phyloP scores from a whole-genome alignment of 306 rosid species.

The Senna siamea region DNA sequence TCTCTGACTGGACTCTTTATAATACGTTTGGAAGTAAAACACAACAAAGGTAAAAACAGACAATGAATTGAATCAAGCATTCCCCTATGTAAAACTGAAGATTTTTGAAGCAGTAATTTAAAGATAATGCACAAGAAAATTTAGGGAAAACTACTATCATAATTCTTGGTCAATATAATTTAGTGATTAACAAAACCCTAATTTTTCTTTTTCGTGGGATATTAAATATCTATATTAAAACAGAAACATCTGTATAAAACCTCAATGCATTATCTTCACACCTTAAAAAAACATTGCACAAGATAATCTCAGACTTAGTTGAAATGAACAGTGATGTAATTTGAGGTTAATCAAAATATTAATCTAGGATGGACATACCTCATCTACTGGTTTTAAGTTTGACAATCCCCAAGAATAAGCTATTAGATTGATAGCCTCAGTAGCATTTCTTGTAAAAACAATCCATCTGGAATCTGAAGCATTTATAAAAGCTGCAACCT shows the following conservation, averaged over 20 bases:
- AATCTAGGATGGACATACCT: conserved; percentile 57
- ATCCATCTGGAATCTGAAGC: conserved; percentile 77
- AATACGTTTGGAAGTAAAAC: not conserved
- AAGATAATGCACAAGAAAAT: too few relatives aligned
- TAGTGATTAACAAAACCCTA: not conserved
- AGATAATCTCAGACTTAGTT: too few relatives aligned
- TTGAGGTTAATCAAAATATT: conserved; percentile 15
- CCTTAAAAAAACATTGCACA: not conserved
- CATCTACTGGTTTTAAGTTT: conserved; percentile 72
- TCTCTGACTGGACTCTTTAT: not conserved
- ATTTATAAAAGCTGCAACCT: conserved; percentile 82
- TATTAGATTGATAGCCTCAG: conserved; percentile 93
- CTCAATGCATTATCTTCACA: too few relatives aligned
- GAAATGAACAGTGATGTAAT: conserved; percentile 12
- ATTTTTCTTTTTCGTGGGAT: not conserved
- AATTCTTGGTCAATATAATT: not conserved
- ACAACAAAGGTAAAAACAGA: not conserved
- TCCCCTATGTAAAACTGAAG: too few relatives aligned
- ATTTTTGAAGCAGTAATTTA: too few relatives aligned
- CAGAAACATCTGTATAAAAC: not conserved
- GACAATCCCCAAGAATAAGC: conserved; percentile 85
- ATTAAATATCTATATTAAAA: not conserved
- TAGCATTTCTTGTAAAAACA: conserved; percentile 84
- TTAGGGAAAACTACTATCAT: too few relatives aligned
- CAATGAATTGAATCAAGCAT: too few relatives aligned